Percentiles rank a stretch among this genome's conserved stretches.
Evolutionary conservation across 176 grass and related monocot species (phyloP).

Genomic region (Raddia guianensis): DNA sequence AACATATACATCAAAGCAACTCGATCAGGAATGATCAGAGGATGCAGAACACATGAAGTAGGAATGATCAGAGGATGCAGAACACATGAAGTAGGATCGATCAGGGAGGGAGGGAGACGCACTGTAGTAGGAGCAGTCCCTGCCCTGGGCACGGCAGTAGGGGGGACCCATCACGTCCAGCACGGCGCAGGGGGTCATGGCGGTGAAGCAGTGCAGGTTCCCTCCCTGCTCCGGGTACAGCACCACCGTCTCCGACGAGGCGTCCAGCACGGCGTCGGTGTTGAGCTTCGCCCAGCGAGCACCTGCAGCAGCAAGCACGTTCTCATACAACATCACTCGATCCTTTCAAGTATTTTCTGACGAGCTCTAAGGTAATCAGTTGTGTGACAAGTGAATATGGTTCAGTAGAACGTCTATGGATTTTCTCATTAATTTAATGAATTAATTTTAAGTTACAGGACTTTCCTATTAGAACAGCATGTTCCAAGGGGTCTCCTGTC

Average conservation of each 20-base stretch:
- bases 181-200: conserved; percentile 47
- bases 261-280: conserved; percentile 42
- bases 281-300: conserved; percentile 60
- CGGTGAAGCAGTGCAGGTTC: conserved; percentile 71
- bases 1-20: neutral
- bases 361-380: no score
- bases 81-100: no score
- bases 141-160: conserved; percentile 42
- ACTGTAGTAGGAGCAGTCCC: conserved; percentile 69
- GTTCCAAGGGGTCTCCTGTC: no score
- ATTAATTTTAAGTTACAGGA: no score
- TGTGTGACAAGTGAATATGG: no score
- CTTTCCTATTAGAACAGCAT: no score
- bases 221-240: conserved; percentile 72
- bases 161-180: conserved; percentile 77
- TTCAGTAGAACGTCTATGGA: no score
- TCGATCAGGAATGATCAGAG: neutral
- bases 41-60: neutral
- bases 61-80: neutral
- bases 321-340: no score
- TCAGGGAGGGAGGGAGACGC: neutral
- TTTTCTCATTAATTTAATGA: no score
- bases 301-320: neutral
- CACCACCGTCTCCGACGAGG: conserved; percentile 47
- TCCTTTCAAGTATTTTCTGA: no score